Percentiles rank a stretch among this genome's conserved stretches.
Conservation (phyloP, 257 asterid species). For the Solanum etuberosum region DNA sequence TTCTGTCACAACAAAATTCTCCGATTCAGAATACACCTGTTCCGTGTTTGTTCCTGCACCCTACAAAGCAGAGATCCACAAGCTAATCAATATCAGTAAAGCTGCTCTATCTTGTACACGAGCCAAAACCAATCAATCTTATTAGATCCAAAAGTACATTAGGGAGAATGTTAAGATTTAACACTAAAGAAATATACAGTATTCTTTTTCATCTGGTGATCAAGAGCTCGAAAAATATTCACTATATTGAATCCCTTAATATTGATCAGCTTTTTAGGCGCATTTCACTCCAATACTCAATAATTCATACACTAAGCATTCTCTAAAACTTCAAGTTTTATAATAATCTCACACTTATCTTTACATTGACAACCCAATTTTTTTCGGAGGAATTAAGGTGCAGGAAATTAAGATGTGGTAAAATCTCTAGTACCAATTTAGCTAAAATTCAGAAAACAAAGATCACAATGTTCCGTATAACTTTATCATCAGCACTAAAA, state of each 20-base stretch:
- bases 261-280: not conserved
- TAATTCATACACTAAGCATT: not conserved
- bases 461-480: not conserved
- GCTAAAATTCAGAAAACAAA: not conserved
- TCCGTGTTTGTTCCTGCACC: not conserved
- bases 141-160: not conserved
- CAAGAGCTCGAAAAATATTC: not conserved
- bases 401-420: not conserved
- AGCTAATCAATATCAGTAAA: not conserved
- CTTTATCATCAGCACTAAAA: not conserved
- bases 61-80: not conserved
- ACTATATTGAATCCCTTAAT: not conserved
- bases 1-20: not conserved
- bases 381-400: not conserved
- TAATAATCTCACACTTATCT: not conserved
- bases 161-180: not conserved
- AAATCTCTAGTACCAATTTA: not conserved
- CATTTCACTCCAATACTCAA: not conserved
- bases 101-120: not conserved
- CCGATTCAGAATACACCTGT: not conserved
- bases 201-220: not conserved
- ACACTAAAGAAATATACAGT: not conserved
- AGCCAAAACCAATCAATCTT: not conserved
- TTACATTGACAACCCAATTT: not conserved
- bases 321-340: not conserved